phyloP scores from a whole-genome alignment of 1,284 basidiomycete species.

The Pseudozyma pruni region DNA sequence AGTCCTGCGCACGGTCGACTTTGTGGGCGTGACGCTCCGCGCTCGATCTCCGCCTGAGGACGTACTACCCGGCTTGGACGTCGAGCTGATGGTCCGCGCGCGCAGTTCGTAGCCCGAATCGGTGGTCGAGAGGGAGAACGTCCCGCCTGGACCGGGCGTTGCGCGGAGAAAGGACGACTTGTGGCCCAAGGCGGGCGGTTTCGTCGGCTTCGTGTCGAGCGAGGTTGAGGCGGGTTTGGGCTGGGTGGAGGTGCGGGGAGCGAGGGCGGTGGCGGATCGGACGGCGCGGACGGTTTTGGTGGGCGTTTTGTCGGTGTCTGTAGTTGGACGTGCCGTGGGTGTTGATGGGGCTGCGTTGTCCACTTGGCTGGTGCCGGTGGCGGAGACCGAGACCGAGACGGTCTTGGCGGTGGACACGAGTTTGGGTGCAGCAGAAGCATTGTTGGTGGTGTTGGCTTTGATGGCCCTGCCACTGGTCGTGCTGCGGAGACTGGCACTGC shows the following conservation, averaged over 20 bases:
- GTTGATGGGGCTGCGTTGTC: too few relatives aligned
- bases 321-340: neutral
- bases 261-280: slow-evolving; percentile 13
- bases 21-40: slow-evolving; percentile 12
- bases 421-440: neutral
- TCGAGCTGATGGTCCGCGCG: slow-evolving; percentile 19
- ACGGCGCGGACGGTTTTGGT: slow-evolving; percentile 17
- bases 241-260: slow-evolving; percentile 3
- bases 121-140: slow-evolving; percentile 31
- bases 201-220: slow-evolving; percentile 4
- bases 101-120: slow-evolving; percentile 18
- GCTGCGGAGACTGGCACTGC: slow-evolving; percentile 12
- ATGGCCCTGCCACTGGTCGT: neutral
- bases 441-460: slow-evolving; percentile 1
- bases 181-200: slow-evolving; percentile 1
- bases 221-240: slow-evolving; percentile 5
- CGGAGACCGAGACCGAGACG: too few relatives aligned
- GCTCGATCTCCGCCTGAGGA: too few relatives aligned
- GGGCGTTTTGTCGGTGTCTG: slow-evolving; percentile 24
- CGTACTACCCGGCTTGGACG: too few relatives aligned
- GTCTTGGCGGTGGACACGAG: too few relatives aligned
- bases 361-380: too few relatives aligned
- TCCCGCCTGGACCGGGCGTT: slow-evolving; percentile 45
- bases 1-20: neutral
- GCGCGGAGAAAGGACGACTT: slow-evolving; percentile 45